phyloP scores from a whole-genome alignment of 106 monocot species.

The Narthecium ossifragum region DNA sequence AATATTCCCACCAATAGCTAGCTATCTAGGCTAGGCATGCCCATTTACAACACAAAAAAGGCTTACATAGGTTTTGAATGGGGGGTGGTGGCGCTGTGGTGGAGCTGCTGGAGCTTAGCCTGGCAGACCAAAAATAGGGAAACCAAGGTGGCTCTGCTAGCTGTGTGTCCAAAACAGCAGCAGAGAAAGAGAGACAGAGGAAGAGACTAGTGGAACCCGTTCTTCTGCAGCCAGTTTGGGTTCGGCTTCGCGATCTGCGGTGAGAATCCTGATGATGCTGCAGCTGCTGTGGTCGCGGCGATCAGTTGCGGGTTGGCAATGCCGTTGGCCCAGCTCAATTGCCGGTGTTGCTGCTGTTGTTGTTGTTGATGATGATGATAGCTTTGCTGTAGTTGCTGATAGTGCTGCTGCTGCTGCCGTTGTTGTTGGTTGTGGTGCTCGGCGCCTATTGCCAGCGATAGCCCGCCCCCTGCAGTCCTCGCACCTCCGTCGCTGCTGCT shows the following conservation, averaged over 20 bases:
- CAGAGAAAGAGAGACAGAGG: background rate
- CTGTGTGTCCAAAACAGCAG: background rate
- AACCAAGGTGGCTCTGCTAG: background rate
- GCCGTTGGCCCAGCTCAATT: slow-evolving; percentile 1
- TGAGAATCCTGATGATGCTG: slow-evolving; percentile 84
- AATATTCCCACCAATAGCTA: too few species aligned
- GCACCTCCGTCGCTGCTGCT: slow-evolving; percentile 1
- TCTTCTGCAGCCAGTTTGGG: slow-evolving; percentile 33
- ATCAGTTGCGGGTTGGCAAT: slow-evolving; percentile 11
- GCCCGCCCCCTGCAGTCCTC: background rate
- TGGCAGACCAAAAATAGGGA: background rate
- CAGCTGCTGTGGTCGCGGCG: slow-evolving; percentile 21
- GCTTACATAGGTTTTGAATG: too few species aligned
- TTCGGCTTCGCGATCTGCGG: slow-evolving; percentile 12
- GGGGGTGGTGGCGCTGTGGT: too few species aligned
- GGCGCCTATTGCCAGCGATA: slow-evolving; percentile 19
- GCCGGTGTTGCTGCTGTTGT: slow-evolving; percentile 13
- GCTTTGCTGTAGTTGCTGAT: background rate
- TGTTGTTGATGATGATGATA: background rate
- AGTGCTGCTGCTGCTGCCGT: slow-evolving; percentile 2
- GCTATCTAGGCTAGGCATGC: too few species aligned
- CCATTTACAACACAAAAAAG: background rate
- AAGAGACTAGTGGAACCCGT: slow-evolving; percentile 24
- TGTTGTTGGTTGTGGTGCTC: too few species aligned
- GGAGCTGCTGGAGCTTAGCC: too few species aligned